These are phyloP conservation scores for Xylaria cubensis DNA, from an alignment of 495 filamentous ascomycete genomes.

Conservation along the genomic window DNA sequence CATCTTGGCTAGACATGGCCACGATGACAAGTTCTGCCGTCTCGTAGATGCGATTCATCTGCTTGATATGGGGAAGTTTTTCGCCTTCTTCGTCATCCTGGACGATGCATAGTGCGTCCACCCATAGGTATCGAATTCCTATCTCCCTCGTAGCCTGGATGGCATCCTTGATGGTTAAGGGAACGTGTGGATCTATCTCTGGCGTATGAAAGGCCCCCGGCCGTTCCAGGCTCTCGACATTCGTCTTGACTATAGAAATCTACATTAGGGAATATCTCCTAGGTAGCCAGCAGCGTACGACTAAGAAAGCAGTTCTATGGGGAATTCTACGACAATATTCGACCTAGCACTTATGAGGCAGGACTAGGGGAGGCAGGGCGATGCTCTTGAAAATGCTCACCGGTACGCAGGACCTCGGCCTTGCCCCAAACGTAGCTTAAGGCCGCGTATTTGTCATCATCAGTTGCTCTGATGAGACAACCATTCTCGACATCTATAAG, in stretches of 20 bases:
- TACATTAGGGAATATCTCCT: not conserved
- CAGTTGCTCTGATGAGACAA: not conserved
- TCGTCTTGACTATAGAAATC: not conserved
- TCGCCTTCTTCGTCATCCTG: slow-evolving; percentile 35
- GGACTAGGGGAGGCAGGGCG: not conserved
- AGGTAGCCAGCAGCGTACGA: not conserved
- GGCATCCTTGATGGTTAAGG: slow-evolving; percentile 38
- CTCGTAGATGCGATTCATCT: slow-evolving; percentile 42
- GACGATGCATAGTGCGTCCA: slow-evolving; percentile 43
- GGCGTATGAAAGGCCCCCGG: not conserved
- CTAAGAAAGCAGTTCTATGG: not conserved
- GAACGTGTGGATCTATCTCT: slow-evolving; percentile 28
- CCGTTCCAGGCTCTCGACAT: not conserved
- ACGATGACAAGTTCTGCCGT: slow-evolving; percentile 36
- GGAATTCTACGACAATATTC: not conserved
- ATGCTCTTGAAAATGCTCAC: not conserved
- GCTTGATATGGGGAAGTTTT: slow-evolving; percentile 31
- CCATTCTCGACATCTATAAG: not conserved
- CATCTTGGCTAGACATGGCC: slow-evolving; percentile 28
- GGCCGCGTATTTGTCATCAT: not conserved
- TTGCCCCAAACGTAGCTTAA: slow-evolving; percentile 1
- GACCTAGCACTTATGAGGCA: not conserved
- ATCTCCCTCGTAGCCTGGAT: slow-evolving; percentile 34
- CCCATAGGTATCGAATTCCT: slow-evolving; percentile 40
- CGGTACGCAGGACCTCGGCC: not conserved